A percentile compares a stretch with the other conserved stretches of the same genome.
These are phyloP conservation scores for Tillandsia leiboldiana DNA, from an alignment of 176 grass and related monocot genomes.

Conservation along the genomic window DNA sequence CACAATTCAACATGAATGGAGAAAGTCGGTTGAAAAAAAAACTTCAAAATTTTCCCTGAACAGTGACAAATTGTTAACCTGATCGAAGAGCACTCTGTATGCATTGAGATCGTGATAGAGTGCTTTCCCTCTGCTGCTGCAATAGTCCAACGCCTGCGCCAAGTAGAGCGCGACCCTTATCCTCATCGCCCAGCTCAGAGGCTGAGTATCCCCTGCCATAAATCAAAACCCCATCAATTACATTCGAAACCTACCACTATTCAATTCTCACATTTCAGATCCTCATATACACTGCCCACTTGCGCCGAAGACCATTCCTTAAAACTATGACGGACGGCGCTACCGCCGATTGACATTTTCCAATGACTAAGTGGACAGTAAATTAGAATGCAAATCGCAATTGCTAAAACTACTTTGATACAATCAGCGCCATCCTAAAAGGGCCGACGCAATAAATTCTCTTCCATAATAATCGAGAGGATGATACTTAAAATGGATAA, in stretches of 20 bases:
- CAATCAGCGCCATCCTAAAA: no score
- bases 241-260: neutral
- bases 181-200: slow-evolving; percentile 46
- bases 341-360: no score
- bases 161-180: slow-evolving; percentile 41
- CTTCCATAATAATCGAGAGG: no score
- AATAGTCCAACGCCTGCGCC: slow-evolving; percentile 41
- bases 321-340: no score
- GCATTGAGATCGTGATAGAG: slow-evolving; percentile 62
- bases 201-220: slow-evolving; percentile 42
- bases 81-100: slow-evolving; percentile 53
- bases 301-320: no score
- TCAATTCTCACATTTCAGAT: neutral
- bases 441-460: no score
- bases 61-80: slow-evolving; percentile 6
- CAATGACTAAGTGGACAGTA: no score
- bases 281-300: no score
- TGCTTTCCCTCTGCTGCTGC: slow-evolving; percentile 27
- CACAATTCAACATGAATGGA: neutral
- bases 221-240: neutral
- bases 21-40: neutral
- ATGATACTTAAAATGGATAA: neutral
- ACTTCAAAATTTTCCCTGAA: neutral
- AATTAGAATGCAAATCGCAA: no score
- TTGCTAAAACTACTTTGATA: no score